Conservation (phyloP, 768 basidiomycete species). For the Podaxis sp. region DNA sequence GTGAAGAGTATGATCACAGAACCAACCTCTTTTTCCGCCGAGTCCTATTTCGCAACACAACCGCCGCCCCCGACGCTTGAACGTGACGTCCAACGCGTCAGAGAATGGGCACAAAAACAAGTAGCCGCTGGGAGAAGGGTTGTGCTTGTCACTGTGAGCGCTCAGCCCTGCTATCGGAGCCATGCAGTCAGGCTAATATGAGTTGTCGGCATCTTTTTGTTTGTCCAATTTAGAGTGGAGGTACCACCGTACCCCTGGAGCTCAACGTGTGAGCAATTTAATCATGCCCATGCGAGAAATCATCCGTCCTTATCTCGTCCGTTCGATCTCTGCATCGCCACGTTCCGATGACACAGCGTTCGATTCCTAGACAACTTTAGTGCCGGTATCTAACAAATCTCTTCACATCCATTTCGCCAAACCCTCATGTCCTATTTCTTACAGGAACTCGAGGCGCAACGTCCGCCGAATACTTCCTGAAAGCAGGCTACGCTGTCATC, state of each 20-base stretch:
- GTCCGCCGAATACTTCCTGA: constrained; percentile 96
- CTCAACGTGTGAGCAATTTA: constrained; percentile 89
- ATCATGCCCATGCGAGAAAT: constrained; percentile 22
- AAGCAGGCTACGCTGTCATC: constrained; percentile 93
- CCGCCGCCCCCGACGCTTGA: constrained; percentile 72
- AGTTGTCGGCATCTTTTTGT: not conserved
- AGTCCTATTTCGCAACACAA: constrained; percentile 89
- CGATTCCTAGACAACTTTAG: constrained; percentile 99
- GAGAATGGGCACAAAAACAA: constrained; percentile 72
- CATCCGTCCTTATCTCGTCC: constrained; percentile 2
- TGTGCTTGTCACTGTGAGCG: constrained; percentile 89
- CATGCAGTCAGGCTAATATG: constrained; percentile 1
- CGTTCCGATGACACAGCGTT: constrained; percentile 56
- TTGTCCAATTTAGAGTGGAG: constrained; percentile 73
- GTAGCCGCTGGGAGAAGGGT: constrained; percentile 65
- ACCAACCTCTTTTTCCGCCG: constrained; percentile 71
- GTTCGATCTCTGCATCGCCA: not conserved
- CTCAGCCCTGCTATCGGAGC: not conserved
- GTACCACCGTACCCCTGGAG: constrained; percentile 96
- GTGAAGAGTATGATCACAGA: constrained; percentile 28
- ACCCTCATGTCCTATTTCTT: constrained; percentile 13
- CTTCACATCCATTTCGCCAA: not conserved
- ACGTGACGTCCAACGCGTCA: constrained; percentile 61
- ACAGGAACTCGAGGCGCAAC: constrained; percentile 96
- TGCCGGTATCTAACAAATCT: constrained; percentile 61